Conservation (phyloP, 805 yeast species). For the Ogataea angusta region DNA sequence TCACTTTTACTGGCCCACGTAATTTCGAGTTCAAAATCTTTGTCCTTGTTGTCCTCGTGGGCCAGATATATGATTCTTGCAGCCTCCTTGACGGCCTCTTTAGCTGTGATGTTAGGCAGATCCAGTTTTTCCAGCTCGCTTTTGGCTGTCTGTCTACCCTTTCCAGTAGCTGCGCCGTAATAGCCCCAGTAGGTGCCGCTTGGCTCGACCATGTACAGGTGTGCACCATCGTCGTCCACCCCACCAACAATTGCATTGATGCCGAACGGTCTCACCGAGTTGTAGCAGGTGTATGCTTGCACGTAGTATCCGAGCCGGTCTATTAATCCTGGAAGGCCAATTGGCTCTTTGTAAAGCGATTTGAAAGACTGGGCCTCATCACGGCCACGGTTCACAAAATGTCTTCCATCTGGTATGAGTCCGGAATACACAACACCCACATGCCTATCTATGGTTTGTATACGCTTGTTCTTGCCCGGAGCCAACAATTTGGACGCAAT, state of each 20-base stretch:
- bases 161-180: conserved; percentile 95
- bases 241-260: conserved; percentile 92
- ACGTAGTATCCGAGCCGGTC: conserved; percentile 87
- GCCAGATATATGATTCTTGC: conserved; percentile 91
- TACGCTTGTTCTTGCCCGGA: conserved; percentile 83
- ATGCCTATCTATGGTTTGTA: conserved; percentile 91
- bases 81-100: conserved; percentile 88
- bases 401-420: conserved; percentile 93
- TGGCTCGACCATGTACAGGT: conserved; percentile 95
- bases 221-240: conserved; percentile 78
- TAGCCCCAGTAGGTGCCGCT: conserved; percentile 98
- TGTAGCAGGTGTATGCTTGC: conserved; percentile 93
- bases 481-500: conserved; percentile 82
- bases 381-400: conserved; percentile 85
- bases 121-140: conserved; percentile 92
- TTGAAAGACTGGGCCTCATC: conserved; percentile 84
- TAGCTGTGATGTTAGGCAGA: conserved; percentile 61
- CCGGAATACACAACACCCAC: conserved; percentile 96
- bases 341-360: conserved; percentile 68
- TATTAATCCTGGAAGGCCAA: conserved; percentile 77
- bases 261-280: conserved; percentile 98
- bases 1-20: conserved; percentile 80
- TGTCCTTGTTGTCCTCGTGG: conserved; percentile 97
- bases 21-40: conserved; percentile 92
- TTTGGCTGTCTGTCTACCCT: conserved; percentile 97